Conservation (phyloP, 495 filamentous ascomycete genomes). For the Talaromyces wortmannii region DNA sequence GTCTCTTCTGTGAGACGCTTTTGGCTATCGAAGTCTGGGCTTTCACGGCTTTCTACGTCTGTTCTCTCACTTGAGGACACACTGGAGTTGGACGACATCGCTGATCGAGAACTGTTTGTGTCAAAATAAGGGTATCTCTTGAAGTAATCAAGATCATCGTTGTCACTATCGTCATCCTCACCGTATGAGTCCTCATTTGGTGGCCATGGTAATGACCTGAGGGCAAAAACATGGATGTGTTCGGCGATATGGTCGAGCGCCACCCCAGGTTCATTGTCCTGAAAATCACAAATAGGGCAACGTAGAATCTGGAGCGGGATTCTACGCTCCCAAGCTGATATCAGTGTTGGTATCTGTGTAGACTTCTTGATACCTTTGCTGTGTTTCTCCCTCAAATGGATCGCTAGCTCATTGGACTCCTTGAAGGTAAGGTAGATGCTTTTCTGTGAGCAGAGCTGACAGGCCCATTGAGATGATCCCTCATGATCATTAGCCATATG, state of each 20-base stretch:
- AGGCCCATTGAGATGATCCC: background rate
- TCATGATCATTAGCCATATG: slow-evolving; percentile 5
- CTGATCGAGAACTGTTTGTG: background rate
- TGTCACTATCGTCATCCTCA: background rate
- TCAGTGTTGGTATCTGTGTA: background rate
- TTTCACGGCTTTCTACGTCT: no score
- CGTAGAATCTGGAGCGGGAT: background rate
- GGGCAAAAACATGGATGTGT: background rate
- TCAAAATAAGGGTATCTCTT: background rate
- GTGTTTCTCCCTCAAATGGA: background rate
- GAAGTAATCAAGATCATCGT: background rate
- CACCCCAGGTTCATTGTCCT: background rate
- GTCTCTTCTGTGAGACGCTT: no score
- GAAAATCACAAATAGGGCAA: background rate
- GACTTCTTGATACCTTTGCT: background rate
- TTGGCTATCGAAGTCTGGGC: no score
- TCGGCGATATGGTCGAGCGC: background rate
- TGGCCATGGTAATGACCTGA: background rate
- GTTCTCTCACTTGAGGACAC: no score
- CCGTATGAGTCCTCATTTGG: background rate
- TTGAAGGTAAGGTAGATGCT: background rate
- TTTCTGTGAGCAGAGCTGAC: background rate
- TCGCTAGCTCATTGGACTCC: background rate
- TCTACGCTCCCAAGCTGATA: background rate
- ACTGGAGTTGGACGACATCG: no score